A percentile compares a stretch with the other conserved stretches of the same genome.
These are phyloP conservation scores for Eurotiales sp. DNA, from an alignment of 2,329 filamentous ascomycete species.

Conservation along the genomic window DNA sequence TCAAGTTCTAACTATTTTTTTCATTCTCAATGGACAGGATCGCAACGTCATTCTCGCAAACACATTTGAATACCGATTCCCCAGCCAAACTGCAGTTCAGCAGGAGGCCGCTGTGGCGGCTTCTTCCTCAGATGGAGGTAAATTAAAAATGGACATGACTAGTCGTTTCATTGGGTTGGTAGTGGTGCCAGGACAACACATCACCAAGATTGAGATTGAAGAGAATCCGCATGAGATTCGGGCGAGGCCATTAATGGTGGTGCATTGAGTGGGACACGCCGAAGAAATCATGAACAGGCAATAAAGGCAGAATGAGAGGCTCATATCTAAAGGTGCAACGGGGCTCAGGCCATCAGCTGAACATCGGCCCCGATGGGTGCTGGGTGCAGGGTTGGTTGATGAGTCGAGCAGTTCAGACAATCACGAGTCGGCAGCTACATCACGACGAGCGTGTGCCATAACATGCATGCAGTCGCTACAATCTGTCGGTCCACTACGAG, in stretches of 20 bases:
- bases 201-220: slow-evolving; percentile 84
- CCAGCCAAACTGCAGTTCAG: slow-evolving; percentile 52
- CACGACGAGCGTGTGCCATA: no score
- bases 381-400: no score
- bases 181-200: slow-evolving; percentile 81
- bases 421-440: no score
- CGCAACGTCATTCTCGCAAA: slow-evolving; percentile 81
- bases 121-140: slow-evolving; percentile 21
- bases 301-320: no score
- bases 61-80: slow-evolving; percentile 85
- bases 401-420: no score
- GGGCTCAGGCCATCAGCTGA: not conserved
- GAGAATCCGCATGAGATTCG: slow-evolving; percentile 41
- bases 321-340: no score
- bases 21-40: slow-evolving; percentile 55
- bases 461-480: not conserved
- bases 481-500: not conserved
- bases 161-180: slow-evolving; percentile 85
- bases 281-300: no score
- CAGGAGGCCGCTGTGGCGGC: slow-evolving; percentile 27
- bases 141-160: slow-evolving; percentile 66
- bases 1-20: not conserved
- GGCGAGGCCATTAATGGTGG: not conserved
- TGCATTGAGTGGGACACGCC: not conserved
- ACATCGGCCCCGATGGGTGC: no score